Percentiles rank a stretch among this genome's conserved stretches.
These are phyloP conservation scores for Syzygium oleosum DNA, from an alignment of 345 rosid species.

Conservation along the genomic window DNA sequence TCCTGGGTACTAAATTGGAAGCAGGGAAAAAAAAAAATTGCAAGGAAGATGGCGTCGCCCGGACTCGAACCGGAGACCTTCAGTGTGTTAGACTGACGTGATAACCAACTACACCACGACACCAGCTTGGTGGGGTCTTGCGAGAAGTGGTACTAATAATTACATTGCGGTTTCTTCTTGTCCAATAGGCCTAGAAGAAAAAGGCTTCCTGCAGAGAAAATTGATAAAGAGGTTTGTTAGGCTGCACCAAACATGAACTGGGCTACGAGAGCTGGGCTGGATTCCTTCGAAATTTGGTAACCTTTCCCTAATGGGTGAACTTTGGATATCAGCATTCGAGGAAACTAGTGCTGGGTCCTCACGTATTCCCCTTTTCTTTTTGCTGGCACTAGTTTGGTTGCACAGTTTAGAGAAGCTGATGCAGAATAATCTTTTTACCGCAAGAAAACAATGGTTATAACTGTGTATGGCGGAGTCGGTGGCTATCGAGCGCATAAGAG, in stretches of 20 bases:
- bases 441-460: background rate
- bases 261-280: background rate
- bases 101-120: constrained; percentile 99
- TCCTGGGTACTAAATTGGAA: background rate
- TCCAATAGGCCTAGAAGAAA: background rate
- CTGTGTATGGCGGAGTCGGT: background rate
- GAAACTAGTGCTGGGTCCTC: background rate
- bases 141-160: rapidly evolving
- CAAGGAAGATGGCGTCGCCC: constrained; percentile 58
- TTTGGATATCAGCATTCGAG: background rate
- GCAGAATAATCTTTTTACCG: background rate
- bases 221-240: background rate
- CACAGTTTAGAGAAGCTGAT: background rate
- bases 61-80: constrained; percentile 94
- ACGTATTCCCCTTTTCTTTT: background rate
- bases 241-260: background rate
- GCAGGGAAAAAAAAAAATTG: background rate
- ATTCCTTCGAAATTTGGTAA: background rate
- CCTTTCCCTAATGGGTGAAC: background rate
- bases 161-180: too few species aligned
- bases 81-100: constrained; percentile 98
- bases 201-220: background rate
- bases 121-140: background rate
- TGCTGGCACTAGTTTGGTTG: background rate
- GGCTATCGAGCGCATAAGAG: background rate